Percentiles rank a stretch among this genome's conserved stretches.
Conservation (phyloP, 352 stramenopile genomes). For the Pythium myriotylum region DNA sequence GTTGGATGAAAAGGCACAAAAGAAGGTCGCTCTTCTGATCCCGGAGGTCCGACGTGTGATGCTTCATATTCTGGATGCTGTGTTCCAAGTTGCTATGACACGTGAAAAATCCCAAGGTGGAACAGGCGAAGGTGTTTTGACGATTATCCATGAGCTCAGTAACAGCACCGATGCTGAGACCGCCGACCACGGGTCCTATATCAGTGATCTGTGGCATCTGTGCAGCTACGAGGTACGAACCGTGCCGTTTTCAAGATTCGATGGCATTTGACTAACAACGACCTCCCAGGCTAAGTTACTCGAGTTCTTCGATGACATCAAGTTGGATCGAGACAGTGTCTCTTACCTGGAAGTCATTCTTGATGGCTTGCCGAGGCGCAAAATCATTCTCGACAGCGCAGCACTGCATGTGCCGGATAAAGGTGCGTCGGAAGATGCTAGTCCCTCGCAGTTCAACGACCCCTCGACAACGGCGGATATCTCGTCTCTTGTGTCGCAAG, state of each 20-base stretch:
- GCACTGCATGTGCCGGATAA: background rate
- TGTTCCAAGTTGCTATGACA: slow-evolving; percentile 45
- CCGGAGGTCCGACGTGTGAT: slow-evolving; percentile 49
- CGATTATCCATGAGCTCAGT: slow-evolving; percentile 62
- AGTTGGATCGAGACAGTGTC: slow-evolving; percentile 61
- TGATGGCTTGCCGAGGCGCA: slow-evolving; percentile 56
- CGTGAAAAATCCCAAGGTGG: slow-evolving; percentile 22
- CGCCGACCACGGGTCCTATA: slow-evolving; percentile 61
- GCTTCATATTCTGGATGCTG: slow-evolving; percentile 36
- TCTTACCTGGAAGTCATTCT: slow-evolving; percentile 78
- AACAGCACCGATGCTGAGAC: slow-evolving; percentile 53
- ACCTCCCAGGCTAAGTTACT: slow-evolving; percentile 44
- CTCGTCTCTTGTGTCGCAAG: slow-evolving; percentile 27
- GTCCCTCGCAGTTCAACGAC: too few species aligned
- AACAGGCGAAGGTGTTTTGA: slow-evolving; percentile 50
- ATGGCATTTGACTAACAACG: background rate
- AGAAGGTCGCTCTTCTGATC: slow-evolving; percentile 41
- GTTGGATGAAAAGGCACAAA: slow-evolving; percentile 42
- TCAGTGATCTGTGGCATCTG: slow-evolving; percentile 76
- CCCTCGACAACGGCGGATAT: background rate
- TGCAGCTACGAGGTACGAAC: slow-evolving; percentile 50
- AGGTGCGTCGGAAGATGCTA: too few species aligned
- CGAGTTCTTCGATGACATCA: slow-evolving; percentile 49
- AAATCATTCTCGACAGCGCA: slow-evolving; percentile 18
- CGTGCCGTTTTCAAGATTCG: too few species aligned